Percentiles rank a stretch among this genome's conserved stretches.
Evolutionary conservation across 768 basidiomycete genomes (phyloP).

Genomic region (Ramaria sp.): DNA sequence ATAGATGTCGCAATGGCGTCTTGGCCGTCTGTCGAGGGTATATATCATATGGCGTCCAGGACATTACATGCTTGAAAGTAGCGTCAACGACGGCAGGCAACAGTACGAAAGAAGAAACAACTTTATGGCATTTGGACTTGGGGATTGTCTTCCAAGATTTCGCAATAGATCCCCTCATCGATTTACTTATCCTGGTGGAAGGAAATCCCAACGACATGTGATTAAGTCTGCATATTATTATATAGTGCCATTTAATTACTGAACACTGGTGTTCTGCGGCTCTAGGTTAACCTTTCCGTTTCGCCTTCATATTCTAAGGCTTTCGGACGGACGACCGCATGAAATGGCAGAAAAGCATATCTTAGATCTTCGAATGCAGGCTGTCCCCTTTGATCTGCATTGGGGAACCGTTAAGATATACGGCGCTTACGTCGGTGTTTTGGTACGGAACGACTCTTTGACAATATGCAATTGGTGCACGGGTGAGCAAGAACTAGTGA

Average conservation of each 20-base stretch:
- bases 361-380: neutral
- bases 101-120: neutral
- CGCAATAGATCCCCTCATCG: constrained; percentile 6
- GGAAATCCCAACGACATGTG: constrained; percentile 1
- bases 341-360: no score
- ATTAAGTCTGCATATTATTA: neutral
- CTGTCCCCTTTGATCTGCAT: neutral
- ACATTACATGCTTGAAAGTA: constrained; percentile 5
- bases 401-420: constrained; percentile 2
- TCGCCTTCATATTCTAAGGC: neutral
- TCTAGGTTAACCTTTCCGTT: neutral
- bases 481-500: constrained; percentile 2
- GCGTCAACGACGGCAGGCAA: neutral
- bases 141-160: constrained; percentile 3
- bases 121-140: constrained; percentile 2
- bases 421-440: neutral
- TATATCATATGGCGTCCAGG: neutral
- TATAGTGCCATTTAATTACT: neutral
- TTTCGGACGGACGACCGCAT: constrained; percentile 6
- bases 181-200: constrained; percentile 3
- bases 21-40: neutral
- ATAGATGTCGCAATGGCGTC: constrained; percentile 5
- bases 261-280: neutral
- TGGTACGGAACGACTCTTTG: constrained; percentile 2
- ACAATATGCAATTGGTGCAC: constrained; percentile 7